Percentiles rank a stretch among this genome's conserved stretches.
Conservation (phyloP, 441 rosid species). For the Caryocar brasiliense region DNA sequence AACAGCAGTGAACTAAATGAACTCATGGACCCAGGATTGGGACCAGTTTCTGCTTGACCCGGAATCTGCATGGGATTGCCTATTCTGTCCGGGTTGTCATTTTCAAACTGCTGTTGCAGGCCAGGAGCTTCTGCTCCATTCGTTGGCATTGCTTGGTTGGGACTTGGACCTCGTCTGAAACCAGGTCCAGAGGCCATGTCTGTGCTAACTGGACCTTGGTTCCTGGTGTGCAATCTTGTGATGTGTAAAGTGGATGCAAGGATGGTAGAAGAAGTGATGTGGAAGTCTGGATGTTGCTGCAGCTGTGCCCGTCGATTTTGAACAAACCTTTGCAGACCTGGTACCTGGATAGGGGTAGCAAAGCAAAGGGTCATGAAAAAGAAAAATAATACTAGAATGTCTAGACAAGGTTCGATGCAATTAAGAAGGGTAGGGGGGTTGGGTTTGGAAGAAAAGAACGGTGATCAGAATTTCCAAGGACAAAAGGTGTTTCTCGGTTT, state of each 20-base stretch:
- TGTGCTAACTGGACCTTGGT: slow-evolving; percentile 32
- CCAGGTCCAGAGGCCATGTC: slow-evolving; percentile 32
- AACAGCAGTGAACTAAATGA: slow-evolving; percentile 71
- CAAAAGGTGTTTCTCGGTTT: too few species aligned
- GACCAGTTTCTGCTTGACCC: slow-evolving; percentile 36
- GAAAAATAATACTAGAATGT: too few species aligned
- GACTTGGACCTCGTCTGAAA: slow-evolving; percentile 39
- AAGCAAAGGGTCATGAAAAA: too few species aligned
- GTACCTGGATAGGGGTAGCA: slow-evolving; percentile 48
- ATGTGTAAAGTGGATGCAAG: slow-evolving; percentile 90
- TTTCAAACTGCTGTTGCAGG: slow-evolving; percentile 22
- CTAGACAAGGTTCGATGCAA: too few species aligned
- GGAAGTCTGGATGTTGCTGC: slow-evolving; percentile 86
- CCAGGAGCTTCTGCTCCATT: slow-evolving; percentile 23
- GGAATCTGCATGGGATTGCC: slow-evolving; percentile 32
- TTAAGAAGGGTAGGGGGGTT: too few species aligned
- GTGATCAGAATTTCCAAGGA: too few species aligned
- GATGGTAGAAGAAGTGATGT: slow-evolving; percentile 87
- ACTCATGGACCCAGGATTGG: slow-evolving; percentile 60
- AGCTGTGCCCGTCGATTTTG: slow-evolving; percentile 65
- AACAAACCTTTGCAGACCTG: slow-evolving; percentile 79
- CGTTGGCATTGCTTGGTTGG: slow-evolving; percentile 23
- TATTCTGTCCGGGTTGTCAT: slow-evolving; percentile 13
- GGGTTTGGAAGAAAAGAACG: too few species aligned
- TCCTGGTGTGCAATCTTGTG: slow-evolving; percentile 67